These are phyloP conservation scores for Solanum boliviense DNA, from an alignment of 257 asterid species.

Conservation along the genomic window DNA sequence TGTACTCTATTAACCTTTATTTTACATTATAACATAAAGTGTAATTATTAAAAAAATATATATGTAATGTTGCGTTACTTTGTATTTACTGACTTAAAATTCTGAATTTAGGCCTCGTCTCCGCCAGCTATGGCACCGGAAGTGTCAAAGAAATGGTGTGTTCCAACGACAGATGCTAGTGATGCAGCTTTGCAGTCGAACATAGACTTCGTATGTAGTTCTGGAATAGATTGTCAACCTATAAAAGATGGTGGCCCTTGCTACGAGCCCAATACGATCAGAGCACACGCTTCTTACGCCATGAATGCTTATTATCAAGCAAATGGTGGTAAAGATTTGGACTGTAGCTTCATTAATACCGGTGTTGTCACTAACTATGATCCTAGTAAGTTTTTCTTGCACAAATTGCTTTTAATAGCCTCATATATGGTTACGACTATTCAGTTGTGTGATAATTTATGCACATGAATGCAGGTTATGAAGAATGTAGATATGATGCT, in stretches of 20 bases:
- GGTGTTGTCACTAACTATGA: slow-evolving; percentile 14
- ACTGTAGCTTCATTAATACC: slow-evolving; percentile 22
- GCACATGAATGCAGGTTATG: slow-evolving; percentile 13
- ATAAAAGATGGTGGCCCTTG: slow-evolving; percentile 34
- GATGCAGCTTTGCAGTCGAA: slow-evolving; percentile 30
- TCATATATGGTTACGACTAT: not conserved
- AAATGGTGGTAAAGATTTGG: slow-evolving; percentile 16
- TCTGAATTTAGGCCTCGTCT: not conserved
- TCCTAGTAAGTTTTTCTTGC: slow-evolving; percentile 31
- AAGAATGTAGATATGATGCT: slow-evolving; percentile 12
- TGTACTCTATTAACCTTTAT: no score
- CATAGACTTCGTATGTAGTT: slow-evolving; percentile 29
- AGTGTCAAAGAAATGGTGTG: slow-evolving; percentile 23
- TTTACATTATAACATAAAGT: not conserved
- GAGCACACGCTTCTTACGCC: slow-evolving; percentile 33
- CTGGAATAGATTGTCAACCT: slow-evolving; percentile 30
- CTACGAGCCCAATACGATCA: slow-evolving; percentile 26
- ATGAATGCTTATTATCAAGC: slow-evolving; percentile 46
- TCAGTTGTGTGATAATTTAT: not conserved
- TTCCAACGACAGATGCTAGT: slow-evolving; percentile 16
- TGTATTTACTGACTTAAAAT: not conserved
- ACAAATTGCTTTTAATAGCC: not conserved
- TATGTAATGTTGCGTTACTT: no score
- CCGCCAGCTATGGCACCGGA: slow-evolving; percentile 14
- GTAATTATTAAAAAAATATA: not conserved